Conservation (phyloP, 2,329 filamentous ascomycete genomes). For the Chaetomium strumarium region DNA sequence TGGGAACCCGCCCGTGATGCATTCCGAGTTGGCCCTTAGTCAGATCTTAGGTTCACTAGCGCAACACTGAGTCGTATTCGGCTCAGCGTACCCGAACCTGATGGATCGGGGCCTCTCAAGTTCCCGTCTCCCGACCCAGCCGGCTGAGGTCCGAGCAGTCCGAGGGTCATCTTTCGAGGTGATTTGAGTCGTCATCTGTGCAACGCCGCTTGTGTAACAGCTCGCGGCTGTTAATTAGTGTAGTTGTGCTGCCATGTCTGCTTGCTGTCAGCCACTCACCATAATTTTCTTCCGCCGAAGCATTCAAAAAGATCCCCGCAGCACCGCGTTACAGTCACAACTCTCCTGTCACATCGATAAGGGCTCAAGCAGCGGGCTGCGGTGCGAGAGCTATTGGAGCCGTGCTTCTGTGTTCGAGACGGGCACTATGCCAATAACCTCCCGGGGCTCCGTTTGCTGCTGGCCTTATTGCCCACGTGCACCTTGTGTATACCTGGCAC, state of each 20-base stretch:
- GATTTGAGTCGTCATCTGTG: background rate
- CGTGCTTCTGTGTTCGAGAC: too few species aligned
- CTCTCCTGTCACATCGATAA: too few species aligned
- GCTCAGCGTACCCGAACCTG: background rate
- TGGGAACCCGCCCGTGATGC: too few species aligned
- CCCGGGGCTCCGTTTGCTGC: too few species aligned
- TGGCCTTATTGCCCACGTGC: too few species aligned
- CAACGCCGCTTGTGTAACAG: background rate
- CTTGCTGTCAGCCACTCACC: background rate
- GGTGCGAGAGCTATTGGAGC: too few species aligned
- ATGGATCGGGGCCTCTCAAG: background rate
- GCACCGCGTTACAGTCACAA: background rate
- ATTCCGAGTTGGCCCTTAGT: conserved; percentile 8
- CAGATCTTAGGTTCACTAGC: conserved; percentile 15
- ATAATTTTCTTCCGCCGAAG: background rate
- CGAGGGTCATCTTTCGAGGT: too few species aligned
- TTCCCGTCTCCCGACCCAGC: background rate
- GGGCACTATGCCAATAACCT: too few species aligned
- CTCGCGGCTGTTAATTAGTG: background rate
- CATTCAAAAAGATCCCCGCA: conserved; percentile 9
- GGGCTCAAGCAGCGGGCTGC: too few species aligned
- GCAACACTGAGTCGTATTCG: conserved; percentile 18
- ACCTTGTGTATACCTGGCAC: too few species aligned
- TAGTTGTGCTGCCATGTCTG: background rate
- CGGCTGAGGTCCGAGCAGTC: too few species aligned